A percentile compares a stretch with the other conserved stretches of the same genome.
Conservation (phyloP, 1,284 basidiomycete species). For the Pseudozyma pruni region DNA sequence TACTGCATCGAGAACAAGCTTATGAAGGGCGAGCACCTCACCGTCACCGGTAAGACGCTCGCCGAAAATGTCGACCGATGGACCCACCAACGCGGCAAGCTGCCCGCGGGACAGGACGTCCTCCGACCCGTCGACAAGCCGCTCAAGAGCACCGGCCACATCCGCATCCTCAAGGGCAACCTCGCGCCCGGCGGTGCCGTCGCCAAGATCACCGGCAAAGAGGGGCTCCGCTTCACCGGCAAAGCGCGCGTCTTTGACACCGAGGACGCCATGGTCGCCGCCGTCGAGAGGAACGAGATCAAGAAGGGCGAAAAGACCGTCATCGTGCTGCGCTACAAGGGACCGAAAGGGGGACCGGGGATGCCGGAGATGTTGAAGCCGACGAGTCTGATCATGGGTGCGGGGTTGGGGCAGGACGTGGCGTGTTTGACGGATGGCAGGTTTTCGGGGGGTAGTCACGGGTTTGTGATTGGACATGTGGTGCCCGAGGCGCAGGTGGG, state of each 20-base stretch:
- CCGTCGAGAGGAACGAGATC: slow-evolving; percentile 61
- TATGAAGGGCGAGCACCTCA: slow-evolving; percentile 67
- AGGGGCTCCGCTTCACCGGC: slow-evolving; percentile 63
- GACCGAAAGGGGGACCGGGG: slow-evolving; percentile 77
- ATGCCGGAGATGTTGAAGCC: slow-evolving; percentile 94
- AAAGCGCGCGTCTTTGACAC: slow-evolving; percentile 67
- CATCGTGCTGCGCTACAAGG: slow-evolving; percentile 66
- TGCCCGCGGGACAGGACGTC: slow-evolving; percentile 60
- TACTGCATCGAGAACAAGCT: slow-evolving; percentile 69
- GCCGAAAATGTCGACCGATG: slow-evolving; percentile 72
- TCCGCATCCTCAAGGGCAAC: slow-evolving; percentile 66
- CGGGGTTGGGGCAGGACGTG: slow-evolving; percentile 87
- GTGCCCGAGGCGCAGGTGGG: slow-evolving; percentile 91
- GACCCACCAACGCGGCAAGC: slow-evolving; percentile 72
- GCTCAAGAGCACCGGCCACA: slow-evolving; percentile 64
- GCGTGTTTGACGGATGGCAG: slow-evolving; percentile 95
- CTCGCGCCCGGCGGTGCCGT: slow-evolving; percentile 66
- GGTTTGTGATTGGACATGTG: slow-evolving; percentile 91
- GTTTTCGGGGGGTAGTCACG: slow-evolving; percentile 81
- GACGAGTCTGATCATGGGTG: slow-evolving; percentile 72
- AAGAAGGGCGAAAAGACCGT: slow-evolving; percentile 68
- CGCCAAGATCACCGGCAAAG: slow-evolving; percentile 68
- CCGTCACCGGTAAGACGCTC: slow-evolving; percentile 64
- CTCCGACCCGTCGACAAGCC: slow-evolving; percentile 60
- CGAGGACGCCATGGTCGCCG: slow-evolving; percentile 65